A percentile compares a stretch with the other conserved stretches of the same genome.
phyloP scores from a whole-genome alignment of 1,284 basidiomycete species.

The Spongiforma sp. region DNA sequence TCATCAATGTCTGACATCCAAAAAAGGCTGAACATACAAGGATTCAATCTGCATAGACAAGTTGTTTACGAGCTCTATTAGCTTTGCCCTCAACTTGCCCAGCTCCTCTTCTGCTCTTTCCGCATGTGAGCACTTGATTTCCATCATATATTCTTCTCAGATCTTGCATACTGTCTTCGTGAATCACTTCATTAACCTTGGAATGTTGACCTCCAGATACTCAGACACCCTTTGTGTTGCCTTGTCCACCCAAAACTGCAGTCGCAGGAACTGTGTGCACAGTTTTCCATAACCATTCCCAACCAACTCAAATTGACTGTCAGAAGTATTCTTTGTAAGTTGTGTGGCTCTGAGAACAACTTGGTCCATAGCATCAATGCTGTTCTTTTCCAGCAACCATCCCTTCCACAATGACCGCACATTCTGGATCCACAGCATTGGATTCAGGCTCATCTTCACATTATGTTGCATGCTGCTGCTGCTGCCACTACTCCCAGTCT shows the following conservation, averaged over 20 bases:
- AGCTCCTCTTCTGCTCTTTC: conserved; percentile 21
- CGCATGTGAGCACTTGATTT: conserved; percentile 2
- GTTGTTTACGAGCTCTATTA: conserved; percentile 36
- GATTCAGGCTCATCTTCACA: accelerated
- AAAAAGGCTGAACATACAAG: conserved; percentile 30
- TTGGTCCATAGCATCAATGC: conserved; percentile 3
- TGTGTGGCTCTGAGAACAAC: neutral
- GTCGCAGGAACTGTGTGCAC: neutral
- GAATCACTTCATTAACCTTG: conserved; percentile 7
- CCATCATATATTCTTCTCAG: neutral
- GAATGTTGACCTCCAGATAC: conserved; percentile 10
- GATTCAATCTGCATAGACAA: conserved; percentile 6
- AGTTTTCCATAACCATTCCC: neutral
- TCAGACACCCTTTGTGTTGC: conserved; percentile 7
- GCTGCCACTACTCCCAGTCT: neutral
- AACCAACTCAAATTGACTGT: conserved; percentile 19
- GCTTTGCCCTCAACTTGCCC: conserved; percentile 13
- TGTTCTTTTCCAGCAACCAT: too few relatives aligned
- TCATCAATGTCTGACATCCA: neutral
- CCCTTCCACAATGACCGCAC: too few relatives aligned
- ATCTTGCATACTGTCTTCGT: conserved; percentile 6
- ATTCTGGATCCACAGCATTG: neutral
- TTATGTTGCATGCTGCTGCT: neutral
- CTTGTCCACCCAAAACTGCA: neutral
- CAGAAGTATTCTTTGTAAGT: neutral